Evolutionary conservation across 306 rosid species (phyloP).

Genomic region (Crataegus laevigata): DNA sequence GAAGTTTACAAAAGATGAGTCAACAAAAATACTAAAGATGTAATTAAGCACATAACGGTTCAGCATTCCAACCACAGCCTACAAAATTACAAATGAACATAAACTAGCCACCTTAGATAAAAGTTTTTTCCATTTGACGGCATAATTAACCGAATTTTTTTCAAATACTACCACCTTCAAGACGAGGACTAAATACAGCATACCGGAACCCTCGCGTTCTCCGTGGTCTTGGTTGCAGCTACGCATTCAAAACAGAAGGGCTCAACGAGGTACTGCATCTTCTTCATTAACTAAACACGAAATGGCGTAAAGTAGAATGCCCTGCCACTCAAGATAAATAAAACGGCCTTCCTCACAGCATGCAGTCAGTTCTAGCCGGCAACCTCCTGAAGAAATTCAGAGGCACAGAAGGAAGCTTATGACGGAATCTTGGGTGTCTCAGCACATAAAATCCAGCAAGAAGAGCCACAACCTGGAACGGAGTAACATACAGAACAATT

Average conservation of each 20-base stretch:
- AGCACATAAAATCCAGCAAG: constrained; percentile 72
- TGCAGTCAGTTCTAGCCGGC: constrained; percentile 96
- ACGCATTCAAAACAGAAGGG: constrained; percentile 24
- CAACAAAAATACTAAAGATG: constrained; percentile 9
- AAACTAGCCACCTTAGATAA: constrained; percentile 19
- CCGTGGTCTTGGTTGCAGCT: constrained; percentile 10
- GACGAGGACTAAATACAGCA: constrained; percentile 27
- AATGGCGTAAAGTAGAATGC: background rate
- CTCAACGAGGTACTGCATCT: constrained; percentile 24
- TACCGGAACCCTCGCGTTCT: background rate
- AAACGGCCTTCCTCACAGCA: constrained; percentile 49
- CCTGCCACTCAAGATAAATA: background rate
- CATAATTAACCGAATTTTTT: constrained; percentile 38
- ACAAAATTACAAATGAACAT: constrained; percentile 42
- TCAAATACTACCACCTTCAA: constrained; percentile 33
- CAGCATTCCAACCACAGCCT: constrained; percentile 53
- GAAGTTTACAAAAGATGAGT: background rate
- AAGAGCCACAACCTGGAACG: constrained; percentile 92
- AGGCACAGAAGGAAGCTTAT: constrained; percentile 94
- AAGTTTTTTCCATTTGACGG: constrained; percentile 17
- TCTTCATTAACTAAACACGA: constrained; percentile 17
- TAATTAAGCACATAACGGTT: constrained; percentile 24
- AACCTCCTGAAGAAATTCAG: constrained; percentile 94
- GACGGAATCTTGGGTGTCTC: constrained; percentile 96
- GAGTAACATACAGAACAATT: constrained; percentile 79